A percentile compares a stretch with the other conserved stretches of the same genome.
Conservation (phyloP, 1,284 basidiomycete species). For the Austroboletus niveus region DNA sequence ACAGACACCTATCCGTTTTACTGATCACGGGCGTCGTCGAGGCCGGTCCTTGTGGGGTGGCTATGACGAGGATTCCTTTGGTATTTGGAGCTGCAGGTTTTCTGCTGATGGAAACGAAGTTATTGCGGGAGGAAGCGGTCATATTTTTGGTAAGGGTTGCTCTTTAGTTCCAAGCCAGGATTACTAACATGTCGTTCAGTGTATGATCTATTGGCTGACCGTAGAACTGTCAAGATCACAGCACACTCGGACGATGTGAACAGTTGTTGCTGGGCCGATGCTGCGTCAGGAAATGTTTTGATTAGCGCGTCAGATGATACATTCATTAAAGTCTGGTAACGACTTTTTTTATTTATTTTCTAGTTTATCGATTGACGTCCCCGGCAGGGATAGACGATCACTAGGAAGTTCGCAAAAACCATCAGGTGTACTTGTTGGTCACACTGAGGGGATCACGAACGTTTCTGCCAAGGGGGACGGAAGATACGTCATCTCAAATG, state of each 20-base stretch:
- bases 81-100: conserved; percentile 93
- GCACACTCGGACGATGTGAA: conserved; percentile 94
- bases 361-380: neutral
- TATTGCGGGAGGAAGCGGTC: conserved; percentile 70
- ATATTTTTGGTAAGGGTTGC: conserved; percentile 63
- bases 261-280: conserved; percentile 94
- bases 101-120: conserved; percentile 96
- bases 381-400: conserved; percentile 84
- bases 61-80: conserved; percentile 54
- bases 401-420: conserved; percentile 78
- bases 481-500: conserved; percentile 94
- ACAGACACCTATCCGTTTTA: conserved; percentile 76
- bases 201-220: conserved; percentile 84
- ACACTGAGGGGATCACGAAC: conserved; percentile 92
- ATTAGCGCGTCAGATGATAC: conserved; percentile 94
- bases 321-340: conserved; percentile 92
- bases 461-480: conserved; percentile 90
- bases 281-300: conserved; percentile 87
- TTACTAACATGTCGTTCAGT: conserved; percentile 46
- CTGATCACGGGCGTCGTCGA: conserved; percentile 42
- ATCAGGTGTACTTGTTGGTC: conserved; percentile 90
- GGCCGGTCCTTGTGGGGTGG: conserved; percentile 32
- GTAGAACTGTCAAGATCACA: conserved; percentile 76
- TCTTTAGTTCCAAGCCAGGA: too few relatives aligned
- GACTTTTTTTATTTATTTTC: neutral